phyloP scores from a whole-genome alignment of 345 rosid genomes.

The Trapa incisa region DNA sequence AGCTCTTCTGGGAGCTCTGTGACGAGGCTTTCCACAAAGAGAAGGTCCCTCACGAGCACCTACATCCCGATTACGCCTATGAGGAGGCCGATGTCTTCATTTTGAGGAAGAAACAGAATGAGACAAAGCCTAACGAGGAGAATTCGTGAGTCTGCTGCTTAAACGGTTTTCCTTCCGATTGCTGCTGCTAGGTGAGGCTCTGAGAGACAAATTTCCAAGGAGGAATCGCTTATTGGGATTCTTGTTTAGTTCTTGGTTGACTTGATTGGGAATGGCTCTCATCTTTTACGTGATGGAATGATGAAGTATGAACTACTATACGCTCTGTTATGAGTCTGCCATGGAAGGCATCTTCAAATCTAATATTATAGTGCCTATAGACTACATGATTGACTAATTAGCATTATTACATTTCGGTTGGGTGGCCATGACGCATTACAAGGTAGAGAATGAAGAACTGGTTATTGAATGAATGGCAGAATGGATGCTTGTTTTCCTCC shows the following conservation, averaged over 20 bases:
- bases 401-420: too few species aligned
- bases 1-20: constrained; percentile 67
- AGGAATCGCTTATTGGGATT: background rate
- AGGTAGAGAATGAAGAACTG: too few species aligned
- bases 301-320: too few species aligned
- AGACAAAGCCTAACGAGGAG: background rate
- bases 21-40: constrained; percentile 49
- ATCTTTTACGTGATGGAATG: too few species aligned
- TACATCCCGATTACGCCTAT: constrained; percentile 68
- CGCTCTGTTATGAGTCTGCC: background rate
- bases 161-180: background rate
- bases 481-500: too few species aligned
- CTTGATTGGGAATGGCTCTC: background rate
- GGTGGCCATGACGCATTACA: too few species aligned
- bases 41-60: constrained; percentile 69
- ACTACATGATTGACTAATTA: too few species aligned
- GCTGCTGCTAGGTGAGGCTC: background rate
- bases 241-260: background rate
- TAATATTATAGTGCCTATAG: background rate
- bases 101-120: constrained; percentile 43
- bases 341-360: background rate
- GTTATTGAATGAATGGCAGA: too few species aligned
- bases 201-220: background rate
- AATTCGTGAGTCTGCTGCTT: constrained; percentile 1
- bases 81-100: constrained; percentile 77